phyloP scores from a whole-genome alignment of 768 basidiomycete genomes.

The Tricholoma bakamatsutake region DNA sequence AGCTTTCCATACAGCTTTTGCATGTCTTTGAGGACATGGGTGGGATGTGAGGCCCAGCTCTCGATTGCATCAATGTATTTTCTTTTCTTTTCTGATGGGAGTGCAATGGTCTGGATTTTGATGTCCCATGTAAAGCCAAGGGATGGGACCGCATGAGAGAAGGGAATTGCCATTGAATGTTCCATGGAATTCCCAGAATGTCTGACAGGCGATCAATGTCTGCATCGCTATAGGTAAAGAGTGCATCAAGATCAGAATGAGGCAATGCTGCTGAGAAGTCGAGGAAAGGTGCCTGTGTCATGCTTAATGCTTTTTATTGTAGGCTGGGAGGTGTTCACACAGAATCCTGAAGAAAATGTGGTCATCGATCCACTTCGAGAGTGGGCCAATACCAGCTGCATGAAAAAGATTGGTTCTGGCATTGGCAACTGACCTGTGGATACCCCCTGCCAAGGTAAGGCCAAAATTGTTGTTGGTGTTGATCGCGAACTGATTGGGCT shows the following conservation, averaged over 20 bases:
- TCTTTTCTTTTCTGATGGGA: no score
- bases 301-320: neutral
- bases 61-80: constrained; percentile 19
- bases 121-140: no score
- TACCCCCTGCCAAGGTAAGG: no score
- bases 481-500: no score
- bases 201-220: constrained; percentile 27
- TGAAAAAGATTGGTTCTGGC: constrained; percentile 20
- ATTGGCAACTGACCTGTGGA: no score
- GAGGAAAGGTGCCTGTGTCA: neutral
- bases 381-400: constrained; percentile 13
- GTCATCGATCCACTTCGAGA: constrained; percentile 21
- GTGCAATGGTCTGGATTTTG: constrained; percentile 10
- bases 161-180: no score
- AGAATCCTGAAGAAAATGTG: constrained; percentile 16
- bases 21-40: constrained; percentile 24
- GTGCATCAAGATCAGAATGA: no score
- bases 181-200: constrained; percentile 12
- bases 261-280: neutral
- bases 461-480: no score
- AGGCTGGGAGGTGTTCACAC: neutral
- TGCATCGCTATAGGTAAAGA: constrained; percentile 10
- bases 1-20: no score
- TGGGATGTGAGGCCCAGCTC: constrained; percentile 10
- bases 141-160: no score